Evolutionary conservation across 345 rosid genomes (phyloP), one percentile per base, ranked within the genome.

Genomic region (Euphorbia pulcherrima): DNA sequence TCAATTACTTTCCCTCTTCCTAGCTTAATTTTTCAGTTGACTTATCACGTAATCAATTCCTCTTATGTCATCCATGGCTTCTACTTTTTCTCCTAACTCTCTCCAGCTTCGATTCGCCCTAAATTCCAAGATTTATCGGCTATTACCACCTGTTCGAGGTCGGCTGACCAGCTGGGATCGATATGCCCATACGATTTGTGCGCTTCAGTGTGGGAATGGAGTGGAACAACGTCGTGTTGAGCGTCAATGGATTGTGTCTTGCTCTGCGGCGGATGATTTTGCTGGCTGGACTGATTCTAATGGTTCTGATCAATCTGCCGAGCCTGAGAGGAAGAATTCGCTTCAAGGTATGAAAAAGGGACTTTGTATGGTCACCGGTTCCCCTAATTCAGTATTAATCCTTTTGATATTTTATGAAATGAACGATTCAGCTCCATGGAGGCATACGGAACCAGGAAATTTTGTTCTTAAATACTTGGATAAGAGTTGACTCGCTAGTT

Each of bases 81-180:
- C 83, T 72, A 69, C 86, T 76, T 83, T 85, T 75, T 69, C 87
- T 7, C 94, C 96, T 65, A 78, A 67, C 83, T 89, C 96, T 29
- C 95, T 82, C 64, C 96, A 93, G 90, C 94, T 93, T 64, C 97
- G 94, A 21, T 75, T 89, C 39, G 94, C 92, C 60, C 10, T 89
- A 41, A 77, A 62, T 73, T 67, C 73, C 71, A 17, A 74, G 73
- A 72, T 47, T 57, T 17, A 40, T 24, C 9, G 24, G 33, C n/a
- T 18, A 20, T 71, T 79, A 8, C 77, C 74, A 4, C 75, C 73
- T 6, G 24, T 71, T 46, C 82, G 74, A 28, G 47, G 81, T 27
- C 74, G 83, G 7, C 27, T 68, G 50, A 65, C 76, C 77, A 83
- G 77, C 61, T 40, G 77, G 10, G 77, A 70, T 46, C 58, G 47